phyloP scores from a whole-genome alignment of 768 basidiomycete species.

The Coprinopsis strossmayeri region DNA sequence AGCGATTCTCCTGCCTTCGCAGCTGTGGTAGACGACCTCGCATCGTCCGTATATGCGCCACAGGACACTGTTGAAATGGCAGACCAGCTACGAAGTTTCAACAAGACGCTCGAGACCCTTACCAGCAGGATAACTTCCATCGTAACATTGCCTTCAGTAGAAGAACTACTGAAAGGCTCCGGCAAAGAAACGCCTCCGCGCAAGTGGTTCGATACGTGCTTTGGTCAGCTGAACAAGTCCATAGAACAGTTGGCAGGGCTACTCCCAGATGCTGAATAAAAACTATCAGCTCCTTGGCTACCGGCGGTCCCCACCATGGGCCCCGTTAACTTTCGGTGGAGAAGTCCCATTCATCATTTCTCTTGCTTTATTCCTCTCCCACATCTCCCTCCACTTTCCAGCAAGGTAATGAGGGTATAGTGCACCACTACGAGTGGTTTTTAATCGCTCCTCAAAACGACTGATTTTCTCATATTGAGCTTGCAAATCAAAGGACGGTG shows the following conservation, averaged over 20 bases:
- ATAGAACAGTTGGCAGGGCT: slow-evolving; percentile 22
- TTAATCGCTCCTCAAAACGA: slow-evolving; percentile 54
- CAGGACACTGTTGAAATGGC: slow-evolving; percentile 42
- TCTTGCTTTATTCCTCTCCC: slow-evolving; percentile 33
- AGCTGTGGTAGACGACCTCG: slow-evolving; percentile 56
- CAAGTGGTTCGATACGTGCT: slow-evolving; percentile 63
- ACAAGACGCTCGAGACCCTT: slow-evolving; percentile 30
- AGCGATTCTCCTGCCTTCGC: slow-evolving; percentile 45
- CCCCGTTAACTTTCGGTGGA: slow-evolving; percentile 32
- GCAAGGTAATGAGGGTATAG: slow-evolving; percentile 57
- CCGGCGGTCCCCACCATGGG: slow-evolving; percentile 14
- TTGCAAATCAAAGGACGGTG: slow-evolving; percentile 48
- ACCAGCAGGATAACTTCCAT: slow-evolving; percentile 22
- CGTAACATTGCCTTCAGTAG: slow-evolving; percentile 19
- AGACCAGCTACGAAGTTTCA: slow-evolving; percentile 31
- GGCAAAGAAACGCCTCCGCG: slow-evolving; percentile 22
- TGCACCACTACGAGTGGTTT: slow-evolving; percentile 42
- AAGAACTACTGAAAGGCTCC: slow-evolving; percentile 24
- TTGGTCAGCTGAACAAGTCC: slow-evolving; percentile 51
- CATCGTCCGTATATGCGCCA: slow-evolving; percentile 59
- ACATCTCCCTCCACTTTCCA: slow-evolving; percentile 49
- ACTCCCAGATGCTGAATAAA: slow-evolving; percentile 15
- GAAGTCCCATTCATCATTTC: slow-evolving; percentile 20
- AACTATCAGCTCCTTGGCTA: neutral
- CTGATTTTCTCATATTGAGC: slow-evolving; percentile 54